phyloP scores from a whole-genome alignment of 192 early-diverging fungal species.

The Coemansia sp. region DNA sequence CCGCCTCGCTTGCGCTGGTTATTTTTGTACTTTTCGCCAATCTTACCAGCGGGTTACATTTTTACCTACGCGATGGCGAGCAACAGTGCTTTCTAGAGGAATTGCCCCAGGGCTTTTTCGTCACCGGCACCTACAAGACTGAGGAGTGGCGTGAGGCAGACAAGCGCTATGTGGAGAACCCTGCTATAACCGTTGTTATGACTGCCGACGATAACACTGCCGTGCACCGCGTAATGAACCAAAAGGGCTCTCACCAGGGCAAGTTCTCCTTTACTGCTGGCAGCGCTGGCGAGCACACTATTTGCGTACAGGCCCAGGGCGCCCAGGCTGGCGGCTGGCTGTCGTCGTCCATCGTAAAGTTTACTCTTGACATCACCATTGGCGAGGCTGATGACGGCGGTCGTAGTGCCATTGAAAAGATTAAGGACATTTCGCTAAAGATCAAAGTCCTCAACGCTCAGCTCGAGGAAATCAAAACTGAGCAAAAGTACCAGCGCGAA shows the following conservation, averaged over 20 bases:
- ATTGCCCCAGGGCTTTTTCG: slow-evolving; percentile 83
- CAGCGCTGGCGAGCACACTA: slow-evolving; percentile 84
- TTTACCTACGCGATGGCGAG: slow-evolving; percentile 87
- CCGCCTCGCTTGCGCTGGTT: slow-evolving; percentile 26
- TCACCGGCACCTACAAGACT: slow-evolving; percentile 80
- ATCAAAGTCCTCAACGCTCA: slow-evolving; percentile 81
- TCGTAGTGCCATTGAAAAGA: slow-evolving; percentile 50
- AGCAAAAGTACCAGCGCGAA: slow-evolving; percentile 90
- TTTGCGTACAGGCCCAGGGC: slow-evolving; percentile 76
- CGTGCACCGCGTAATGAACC: slow-evolving; percentile 65
- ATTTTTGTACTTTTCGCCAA: slow-evolving; percentile 14
- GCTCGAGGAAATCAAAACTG: slow-evolving; percentile 77
- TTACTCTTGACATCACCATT: slow-evolving; percentile 65
- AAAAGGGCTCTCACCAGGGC: slow-evolving; percentile 70
- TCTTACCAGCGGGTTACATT: slow-evolving; percentile 69
- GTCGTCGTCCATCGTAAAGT: slow-evolving; percentile 53
- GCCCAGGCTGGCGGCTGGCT: slow-evolving; percentile 70
- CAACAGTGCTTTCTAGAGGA: slow-evolving; percentile 95
- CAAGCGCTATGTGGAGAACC: slow-evolving; percentile 62
- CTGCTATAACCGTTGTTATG: slow-evolving; percentile 64
- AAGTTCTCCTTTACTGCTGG: slow-evolving; percentile 90
- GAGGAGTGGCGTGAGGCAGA: slow-evolving; percentile 74
- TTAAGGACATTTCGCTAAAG: slow-evolving; percentile 66
- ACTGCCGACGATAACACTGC: slow-evolving; percentile 66
- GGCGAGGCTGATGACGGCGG: slow-evolving; percentile 65